phyloP scores from a whole-genome alignment of 1,139 yeast species.

The Yamadazyma atmosphaerica region DNA sequence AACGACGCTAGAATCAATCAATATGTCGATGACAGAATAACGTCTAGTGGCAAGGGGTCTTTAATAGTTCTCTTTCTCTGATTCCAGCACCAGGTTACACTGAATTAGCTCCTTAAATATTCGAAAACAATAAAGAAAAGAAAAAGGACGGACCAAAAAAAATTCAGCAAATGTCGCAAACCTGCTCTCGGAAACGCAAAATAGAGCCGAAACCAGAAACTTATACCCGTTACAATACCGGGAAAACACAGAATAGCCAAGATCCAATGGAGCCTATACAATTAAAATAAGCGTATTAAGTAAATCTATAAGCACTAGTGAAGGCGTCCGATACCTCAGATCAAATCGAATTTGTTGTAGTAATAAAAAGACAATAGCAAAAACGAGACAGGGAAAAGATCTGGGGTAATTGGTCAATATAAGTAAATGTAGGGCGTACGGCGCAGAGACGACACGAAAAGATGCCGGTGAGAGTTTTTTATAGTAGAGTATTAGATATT shows the following conservation, averaged over 20 bases:
- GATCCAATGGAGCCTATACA: too few species aligned
- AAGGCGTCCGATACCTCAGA: too few species aligned
- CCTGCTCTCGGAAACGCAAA: background rate
- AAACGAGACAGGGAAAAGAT: background rate
- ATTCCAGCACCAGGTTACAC: background rate
- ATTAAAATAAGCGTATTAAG: too few species aligned
- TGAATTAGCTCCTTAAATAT: background rate
- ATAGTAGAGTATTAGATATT: too few species aligned
- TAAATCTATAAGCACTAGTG: too few species aligned
- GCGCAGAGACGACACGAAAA: too few species aligned
- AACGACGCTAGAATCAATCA: too few species aligned
- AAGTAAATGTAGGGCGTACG: background rate
- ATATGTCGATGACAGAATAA: too few species aligned
- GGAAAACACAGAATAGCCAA: too few species aligned
- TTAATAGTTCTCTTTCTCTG: background rate
- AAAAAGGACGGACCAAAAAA: background rate
- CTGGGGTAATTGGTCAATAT: background rate
- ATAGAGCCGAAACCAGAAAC: background rate
- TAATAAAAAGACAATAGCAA: background rate
- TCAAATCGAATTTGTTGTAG: background rate
- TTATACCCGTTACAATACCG: too few species aligned
- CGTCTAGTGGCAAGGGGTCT: too few species aligned
- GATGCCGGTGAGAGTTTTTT: too few species aligned
- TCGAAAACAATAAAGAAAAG: background rate
- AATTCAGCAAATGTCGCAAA: background rate